Conservation (phyloP, 257 asterid genomes). For the Galeopsis tetrahit region DNA sequence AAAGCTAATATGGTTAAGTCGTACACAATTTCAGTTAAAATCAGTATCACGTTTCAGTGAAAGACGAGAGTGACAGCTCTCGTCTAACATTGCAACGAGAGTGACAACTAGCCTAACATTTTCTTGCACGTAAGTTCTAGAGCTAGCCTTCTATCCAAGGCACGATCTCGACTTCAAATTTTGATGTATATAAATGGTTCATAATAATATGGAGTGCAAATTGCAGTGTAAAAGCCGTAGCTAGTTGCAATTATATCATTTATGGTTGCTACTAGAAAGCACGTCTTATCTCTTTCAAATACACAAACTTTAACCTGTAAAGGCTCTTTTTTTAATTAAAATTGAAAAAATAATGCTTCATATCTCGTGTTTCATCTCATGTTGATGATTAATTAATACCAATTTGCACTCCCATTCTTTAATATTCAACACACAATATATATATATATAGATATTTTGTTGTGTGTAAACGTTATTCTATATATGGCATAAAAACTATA, state of each 20-base stretch:
- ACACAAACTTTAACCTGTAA: constrained; percentile 35
- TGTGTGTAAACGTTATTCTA: not conserved
- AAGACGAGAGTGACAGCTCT: not conserved
- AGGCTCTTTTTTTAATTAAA: constrained; percentile 33
- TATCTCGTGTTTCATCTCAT: constrained; percentile 28
- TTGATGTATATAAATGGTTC: too few species aligned
- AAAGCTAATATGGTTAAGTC: too few species aligned
- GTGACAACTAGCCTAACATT: not conserved
- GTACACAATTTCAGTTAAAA: too few species aligned
- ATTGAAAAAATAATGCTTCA: constrained; percentile 27
- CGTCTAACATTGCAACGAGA: too few species aligned
- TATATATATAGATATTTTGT: not conserved
- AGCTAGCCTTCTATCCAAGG: too few species aligned
- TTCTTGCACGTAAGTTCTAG: not conserved
- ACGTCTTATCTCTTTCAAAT: constrained; percentile 29
- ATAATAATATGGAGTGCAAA: constrained; percentile 39
- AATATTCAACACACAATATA: constrained; percentile 9
- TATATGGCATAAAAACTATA: not conserved
- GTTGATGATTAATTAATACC: not conserved
- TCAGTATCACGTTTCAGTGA: too few species aligned
- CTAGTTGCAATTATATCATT: constrained; percentile 40
- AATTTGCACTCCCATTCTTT: constrained; percentile 3
- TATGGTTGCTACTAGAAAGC: constrained; percentile 39
- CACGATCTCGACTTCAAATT: too few species aligned
- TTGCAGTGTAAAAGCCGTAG: constrained; percentile 31